Percentiles rank a stretch among this genome's conserved stretches.
Evolutionary conservation across 192 early-diverging fungal species (phyloP).

Genomic region (Entrophospora sp.): DNA sequence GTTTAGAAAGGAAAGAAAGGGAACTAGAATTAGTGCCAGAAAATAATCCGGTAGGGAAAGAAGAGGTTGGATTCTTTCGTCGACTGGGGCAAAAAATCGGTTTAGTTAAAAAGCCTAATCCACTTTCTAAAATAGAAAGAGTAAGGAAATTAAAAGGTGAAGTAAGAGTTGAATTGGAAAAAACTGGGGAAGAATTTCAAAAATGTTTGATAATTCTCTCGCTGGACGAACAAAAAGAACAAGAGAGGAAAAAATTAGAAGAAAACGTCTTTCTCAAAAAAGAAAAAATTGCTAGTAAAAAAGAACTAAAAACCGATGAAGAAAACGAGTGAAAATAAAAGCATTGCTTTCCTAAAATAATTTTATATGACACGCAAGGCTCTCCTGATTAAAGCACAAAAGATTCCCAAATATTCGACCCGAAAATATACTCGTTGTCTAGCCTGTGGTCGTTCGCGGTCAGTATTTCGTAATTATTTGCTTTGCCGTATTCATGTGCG

Average conservation of each 20-base stretch:
- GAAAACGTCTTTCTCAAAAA: not conserved
- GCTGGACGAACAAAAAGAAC: not conserved
- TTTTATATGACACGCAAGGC: slow-evolving; percentile 4
- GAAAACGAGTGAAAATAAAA: not conserved
- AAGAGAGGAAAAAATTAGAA: slow-evolving; percentile 4
- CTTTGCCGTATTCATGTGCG: not conserved
- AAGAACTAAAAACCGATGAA: not conserved
- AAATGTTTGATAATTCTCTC: slow-evolving; percentile 3
- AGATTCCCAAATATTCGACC: not conserved
- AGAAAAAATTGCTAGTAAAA: not conserved
- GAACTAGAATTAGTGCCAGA: not conserved
- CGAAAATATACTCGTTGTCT: not conserved
- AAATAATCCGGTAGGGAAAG: not conserved
- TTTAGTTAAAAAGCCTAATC: not conserved
- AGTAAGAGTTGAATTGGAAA: not conserved
- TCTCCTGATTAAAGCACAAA: not conserved
- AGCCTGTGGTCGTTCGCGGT: not conserved
- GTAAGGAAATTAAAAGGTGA: slow-evolving; percentile 4
- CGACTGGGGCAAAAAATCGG: not conserved
- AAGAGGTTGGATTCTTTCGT: not conserved
- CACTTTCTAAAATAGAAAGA: slow-evolving; percentile 7
- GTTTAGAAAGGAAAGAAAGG: slow-evolving; percentile 1
- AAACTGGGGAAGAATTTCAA: not conserved
- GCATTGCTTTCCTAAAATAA: too few species aligned
- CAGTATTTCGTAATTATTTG: not conserved